A percentile compares a stretch with the other conserved stretches of the same genome.
These are phyloP conservation scores for Larix sibirica DNA, from an alignment of 83 land plant genomes.

Conservation along the genomic window DNA sequence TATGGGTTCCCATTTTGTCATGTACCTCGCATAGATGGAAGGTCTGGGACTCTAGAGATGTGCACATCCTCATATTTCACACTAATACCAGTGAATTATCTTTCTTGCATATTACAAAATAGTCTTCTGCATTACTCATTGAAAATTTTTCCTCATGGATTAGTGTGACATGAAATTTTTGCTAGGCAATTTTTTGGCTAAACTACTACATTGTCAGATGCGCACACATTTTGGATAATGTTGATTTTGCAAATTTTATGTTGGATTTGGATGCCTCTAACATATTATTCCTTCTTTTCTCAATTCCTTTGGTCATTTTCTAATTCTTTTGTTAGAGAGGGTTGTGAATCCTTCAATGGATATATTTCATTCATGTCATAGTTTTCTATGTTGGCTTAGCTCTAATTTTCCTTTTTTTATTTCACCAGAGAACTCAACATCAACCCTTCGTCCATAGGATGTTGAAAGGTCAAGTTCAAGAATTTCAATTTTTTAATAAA, in stretches of 20 bases:
- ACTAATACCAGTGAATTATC: neutral
- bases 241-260: neutral
- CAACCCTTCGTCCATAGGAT: conserved; percentile 61
- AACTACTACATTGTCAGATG: neutral
- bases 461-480: conserved; percentile 72
- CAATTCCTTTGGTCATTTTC: neutral
- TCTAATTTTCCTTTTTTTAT: conserved; percentile 9
- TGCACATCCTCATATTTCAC: conserved; percentile 1
- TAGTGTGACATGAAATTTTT: too few relatives aligned
- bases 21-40: conserved; percentile 90
- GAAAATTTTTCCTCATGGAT: neutral
- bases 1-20: conserved; percentile 87
- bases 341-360: neutral
- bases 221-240: neutral
- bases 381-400: neutral
- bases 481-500: neutral
- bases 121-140: neutral
- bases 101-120: neutral
- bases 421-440: conserved; percentile 61
- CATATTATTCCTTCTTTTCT: neutral
- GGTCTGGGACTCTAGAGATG: conserved; percentile 31
- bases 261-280: neutral
- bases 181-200: neutral
- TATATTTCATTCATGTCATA: neutral
- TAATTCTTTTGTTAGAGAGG: neutral